Base-by-base conservation (phyloP, 192 early-diverging fungal genomes). In the Backusella liffmaniae region DNA sequence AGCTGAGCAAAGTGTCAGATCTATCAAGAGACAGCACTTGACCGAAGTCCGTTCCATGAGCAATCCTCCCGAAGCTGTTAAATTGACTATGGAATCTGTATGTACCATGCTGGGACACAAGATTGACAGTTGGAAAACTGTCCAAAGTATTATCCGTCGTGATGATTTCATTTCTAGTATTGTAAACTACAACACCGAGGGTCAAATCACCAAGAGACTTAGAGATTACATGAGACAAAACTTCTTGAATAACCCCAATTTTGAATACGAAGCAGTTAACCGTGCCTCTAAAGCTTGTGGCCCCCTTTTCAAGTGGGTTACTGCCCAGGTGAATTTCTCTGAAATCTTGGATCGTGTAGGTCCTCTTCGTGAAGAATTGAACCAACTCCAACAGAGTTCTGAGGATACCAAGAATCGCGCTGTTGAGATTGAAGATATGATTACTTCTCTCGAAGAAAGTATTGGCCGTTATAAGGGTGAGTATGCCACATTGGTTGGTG, bases 161-260 rank as follows among this genome's bases (percentile, higher is more conserved):
- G 98, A 99, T 78, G 98, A 99, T 83, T 99, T 99, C 77, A 99
- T 99, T 76, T 81, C 93, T 29, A 96, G 90, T 75, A 99, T 99
- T 79, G 94, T 99, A 73, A 95, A 96, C 80, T 99, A 91, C 77
- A 93, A 98, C 82, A 98, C 99, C 0, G 93, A 96, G 75, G 76
- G 75, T 13, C 92, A 91, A 59, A 90, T 99, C 90, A 93, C 90
- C 9, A 84, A 83, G 23, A 46, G 80, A 0, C 81, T 98, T 72
- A 90, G 98, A 15, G 93, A 97, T 36, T 90, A 91, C 56, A 92
- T 99, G 86, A 89, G 86, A 18, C 79, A 81, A 29, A 88, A 89
- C 26, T 99, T 92, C 82, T 78, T 99, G 42, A 87, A 79, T 74
- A 91, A 97, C 62, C 93, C 97, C 51, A 89, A 88, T 74, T 99